Percentiles rank a stretch among this genome's conserved stretches.
phyloP scores from a whole-genome alignment of 1,139 yeast genomes.

The Candida labiduridarum region DNA sequence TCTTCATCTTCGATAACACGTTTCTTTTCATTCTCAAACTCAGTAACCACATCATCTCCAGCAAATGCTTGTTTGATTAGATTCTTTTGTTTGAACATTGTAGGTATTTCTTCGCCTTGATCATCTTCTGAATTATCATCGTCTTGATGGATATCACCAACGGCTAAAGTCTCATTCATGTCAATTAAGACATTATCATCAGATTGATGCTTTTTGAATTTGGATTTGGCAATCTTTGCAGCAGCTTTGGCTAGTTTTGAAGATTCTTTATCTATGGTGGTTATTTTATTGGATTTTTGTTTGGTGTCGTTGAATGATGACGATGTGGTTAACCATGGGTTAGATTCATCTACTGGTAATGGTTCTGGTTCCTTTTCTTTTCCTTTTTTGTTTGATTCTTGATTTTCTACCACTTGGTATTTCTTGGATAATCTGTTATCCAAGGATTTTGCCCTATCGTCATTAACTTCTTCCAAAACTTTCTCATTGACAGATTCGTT shows the following conservation, averaged over 20 bases:
- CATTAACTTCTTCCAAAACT: conserved; percentile 51
- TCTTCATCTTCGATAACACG: conserved; percentile 76
- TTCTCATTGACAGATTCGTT: conserved; percentile 44
- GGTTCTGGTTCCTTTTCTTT: conserved; percentile 12
- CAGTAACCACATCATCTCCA: conserved; percentile 88
- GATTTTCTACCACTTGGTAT: conserved; percentile 19
- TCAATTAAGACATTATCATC: conserved; percentile 50
- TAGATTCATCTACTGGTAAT: conserved; percentile 35
- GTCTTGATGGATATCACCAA: conserved; percentile 22
- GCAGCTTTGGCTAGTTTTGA: conserved; percentile 57
- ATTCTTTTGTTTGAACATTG: conserved; percentile 75
- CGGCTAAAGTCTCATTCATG: conserved; percentile 47
- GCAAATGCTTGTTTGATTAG: conserved; percentile 92
- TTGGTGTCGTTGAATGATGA: conserved; percentile 25
- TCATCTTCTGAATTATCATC: conserved; percentile 50
- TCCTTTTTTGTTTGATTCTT: neutral
- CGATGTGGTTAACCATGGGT: conserved; percentile 72
- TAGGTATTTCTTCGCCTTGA: conserved; percentile 31
- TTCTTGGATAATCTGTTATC: conserved; percentile 39
- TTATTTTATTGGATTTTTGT: conserved; percentile 55
- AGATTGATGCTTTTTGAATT: conserved; percentile 40
- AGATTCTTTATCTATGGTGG: conserved; percentile 59
- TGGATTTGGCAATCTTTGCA: conserved; percentile 52
- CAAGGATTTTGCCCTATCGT: conserved; percentile 55
- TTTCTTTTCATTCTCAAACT: conserved; percentile 75